A percentile compares a stretch with the other conserved stretches of the same genome.
Conservation (phyloP, 768 basidiomycete genomes). For the Auricularia heimuer region DNA sequence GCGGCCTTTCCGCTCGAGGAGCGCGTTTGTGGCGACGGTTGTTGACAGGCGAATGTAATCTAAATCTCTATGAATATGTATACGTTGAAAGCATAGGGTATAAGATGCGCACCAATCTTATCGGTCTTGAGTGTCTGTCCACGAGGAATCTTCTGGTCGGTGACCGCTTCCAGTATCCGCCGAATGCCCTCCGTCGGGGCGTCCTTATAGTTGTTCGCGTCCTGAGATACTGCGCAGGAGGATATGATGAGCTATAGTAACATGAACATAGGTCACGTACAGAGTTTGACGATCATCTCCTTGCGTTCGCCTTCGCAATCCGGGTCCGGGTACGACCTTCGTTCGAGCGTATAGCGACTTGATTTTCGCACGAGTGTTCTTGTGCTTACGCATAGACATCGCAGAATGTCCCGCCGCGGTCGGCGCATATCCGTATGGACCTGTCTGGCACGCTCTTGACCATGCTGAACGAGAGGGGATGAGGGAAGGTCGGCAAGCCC, state of each 20-base stretch:
- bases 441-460: conserved; percentile 42
- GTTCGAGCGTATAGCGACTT: conserved; percentile 1
- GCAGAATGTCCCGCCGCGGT: conserved; percentile 88
- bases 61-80: conserved; percentile 17
- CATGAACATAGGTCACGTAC: conserved; percentile 31
- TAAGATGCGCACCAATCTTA: conserved; percentile 55
- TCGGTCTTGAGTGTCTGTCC: conserved; percentile 58
- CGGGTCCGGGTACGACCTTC: conserved; percentile 67
- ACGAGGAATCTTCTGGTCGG: conserved; percentile 57
- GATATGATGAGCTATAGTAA: not conserved
- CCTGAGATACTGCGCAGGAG: conserved; percentile 62
- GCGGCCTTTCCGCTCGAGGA: conserved; percentile 90
- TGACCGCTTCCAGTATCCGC: conserved; percentile 69
- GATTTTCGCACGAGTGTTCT: not conserved
- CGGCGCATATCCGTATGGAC: conserved; percentile 78
- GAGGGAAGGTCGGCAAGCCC: not conserved
- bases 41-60: conserved; percentile 90
- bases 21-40: conserved; percentile 92
- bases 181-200: conserved; percentile 93
- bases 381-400: conserved; percentile 69
- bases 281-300: conserved; percentile 84
- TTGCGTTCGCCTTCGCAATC: conserved; percentile 43
- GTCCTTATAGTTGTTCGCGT: conserved; percentile 78
- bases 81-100: not conserved
- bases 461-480: not conserved